Evolutionary conservation across 345 rosid genomes (phyloP), one percentile per base, ranked within the genome.

Genomic region (Gossypioides kirkii): DNA sequence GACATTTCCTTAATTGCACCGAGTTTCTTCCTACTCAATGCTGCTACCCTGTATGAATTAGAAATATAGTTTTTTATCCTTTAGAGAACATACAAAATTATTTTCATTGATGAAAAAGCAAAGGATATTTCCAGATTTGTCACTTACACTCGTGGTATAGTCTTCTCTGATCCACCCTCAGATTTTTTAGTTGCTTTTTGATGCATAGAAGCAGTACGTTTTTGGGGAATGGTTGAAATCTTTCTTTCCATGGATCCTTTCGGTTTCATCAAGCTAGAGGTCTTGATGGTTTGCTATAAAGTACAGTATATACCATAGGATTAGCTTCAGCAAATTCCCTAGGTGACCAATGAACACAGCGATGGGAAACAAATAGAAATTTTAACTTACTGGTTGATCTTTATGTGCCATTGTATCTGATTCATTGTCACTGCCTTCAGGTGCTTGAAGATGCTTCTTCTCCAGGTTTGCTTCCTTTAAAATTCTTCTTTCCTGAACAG

Each of bases 381-480:
- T 32, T 25, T 28, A 54, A 59, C 83, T 80, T 81, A 82, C 85
- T 26, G 66, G 52, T 71, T 73, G 78, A 49, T 73, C 77, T 55
- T 38, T 50, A 36, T n/a, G 50, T 38, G 53, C 17, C 42, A 63
- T 60, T 70, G 26, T 68, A 32, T 60, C 73, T 43, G 52, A n/a
- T 74, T 55, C 61, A 54, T 69, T 59, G 69, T 74, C 80, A n/a
- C 11, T 50, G 41, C 47, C 49, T 36, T 74, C 80, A 53, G 87
- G 82, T 58, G 76, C 66, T 74, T 17, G 76, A 65, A 25, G 53
- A 43, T 73, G 74, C 77, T 87, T 95, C 83, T 84, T 92, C 83
- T 88, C 98, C 56, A 75, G 59, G 74, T 81, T 90, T 72, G 96
- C 87, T 81, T 89, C 98, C 83, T 95, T 95, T 43, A 88, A 87